A percentile compares a stretch with the other conserved stretches of the same genome.
These are phyloP conservation scores for Lachnellula suecica DNA, from an alignment of 2,329 filamentous ascomycete genomes.

Conservation along the genomic window DNA sequence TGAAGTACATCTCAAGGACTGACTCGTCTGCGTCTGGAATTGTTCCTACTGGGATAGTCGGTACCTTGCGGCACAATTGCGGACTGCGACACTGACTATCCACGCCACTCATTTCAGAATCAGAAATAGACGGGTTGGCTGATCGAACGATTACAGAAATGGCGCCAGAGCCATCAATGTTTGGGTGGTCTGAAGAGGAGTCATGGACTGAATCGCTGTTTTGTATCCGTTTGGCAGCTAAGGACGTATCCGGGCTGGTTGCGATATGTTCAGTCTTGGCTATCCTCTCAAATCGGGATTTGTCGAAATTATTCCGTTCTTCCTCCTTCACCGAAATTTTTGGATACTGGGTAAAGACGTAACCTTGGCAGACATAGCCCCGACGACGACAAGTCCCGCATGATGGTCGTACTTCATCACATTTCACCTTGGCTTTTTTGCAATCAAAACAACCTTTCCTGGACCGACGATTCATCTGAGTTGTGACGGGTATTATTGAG, in stretches of 20 bases:
- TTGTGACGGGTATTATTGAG: neutral
- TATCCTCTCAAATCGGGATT: no score
- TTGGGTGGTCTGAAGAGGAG: no score
- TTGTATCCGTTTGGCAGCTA: no score
- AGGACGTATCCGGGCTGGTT: no score
- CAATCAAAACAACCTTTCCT: slow-evolving; percentile 58
- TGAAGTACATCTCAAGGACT: slow-evolving; percentile 33
- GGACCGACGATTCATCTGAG: slow-evolving; percentile 11
- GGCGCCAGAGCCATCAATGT: no score
- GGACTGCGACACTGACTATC: neutral
- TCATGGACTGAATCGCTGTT: no score
- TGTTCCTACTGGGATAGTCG: slow-evolving; percentile 27
- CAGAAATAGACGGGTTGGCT: neutral
- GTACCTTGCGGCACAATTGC: slow-evolving; percentile 4
- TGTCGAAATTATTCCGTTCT: neutral
- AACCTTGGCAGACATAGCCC: slow-evolving; percentile 32
- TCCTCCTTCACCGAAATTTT: neutral
- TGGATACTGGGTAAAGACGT: slow-evolving; percentile 3
- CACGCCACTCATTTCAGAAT: no score
- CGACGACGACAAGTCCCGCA: slow-evolving; percentile 36
- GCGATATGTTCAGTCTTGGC: no score
- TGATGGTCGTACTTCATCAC: slow-evolving; percentile 49
- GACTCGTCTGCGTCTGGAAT: slow-evolving; percentile 28
- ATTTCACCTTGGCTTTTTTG: slow-evolving; percentile 67
- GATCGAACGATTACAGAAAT: no score